phyloP scores from a whole-genome alignment of 208 protist genomes.

The Wallacemonas sp. region DNA sequence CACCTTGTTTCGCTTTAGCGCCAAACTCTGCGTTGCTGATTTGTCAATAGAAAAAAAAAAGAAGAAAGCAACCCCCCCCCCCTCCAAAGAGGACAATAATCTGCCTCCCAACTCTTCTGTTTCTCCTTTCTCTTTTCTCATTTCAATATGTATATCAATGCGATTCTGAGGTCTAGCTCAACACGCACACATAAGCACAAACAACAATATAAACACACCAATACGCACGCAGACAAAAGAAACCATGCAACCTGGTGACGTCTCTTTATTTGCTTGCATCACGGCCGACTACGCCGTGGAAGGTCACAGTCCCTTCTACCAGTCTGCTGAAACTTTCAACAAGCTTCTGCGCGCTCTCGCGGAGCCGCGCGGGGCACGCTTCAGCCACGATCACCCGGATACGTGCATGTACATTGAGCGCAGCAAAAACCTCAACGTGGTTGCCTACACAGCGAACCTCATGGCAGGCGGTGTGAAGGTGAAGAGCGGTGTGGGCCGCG shows the following conservation, averaged over 20 bases:
- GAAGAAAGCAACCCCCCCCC: background rate
- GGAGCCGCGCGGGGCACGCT: constrained; percentile 53
- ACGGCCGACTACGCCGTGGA: constrained; percentile 29
- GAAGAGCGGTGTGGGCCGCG: constrained; percentile 29
- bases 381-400: constrained; percentile 68
- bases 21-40: background rate
- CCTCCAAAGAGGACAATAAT: too few relatives aligned
- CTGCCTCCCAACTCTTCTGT: too few relatives aligned
- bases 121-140: too few relatives aligned
- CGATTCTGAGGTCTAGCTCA: too few relatives aligned
- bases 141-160: too few relatives aligned
- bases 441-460: constrained; percentile 70
- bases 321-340: constrained; percentile 36
- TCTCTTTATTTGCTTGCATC: constrained; percentile 25
- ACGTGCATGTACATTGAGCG: constrained; percentile 83
- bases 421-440: constrained; percentile 78
- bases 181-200: background rate
- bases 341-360: constrained; percentile 33
- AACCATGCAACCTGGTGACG: constrained; percentile 10
- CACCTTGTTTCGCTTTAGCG: background rate
- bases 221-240: background rate
- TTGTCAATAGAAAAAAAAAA: background rate
- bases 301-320: constrained; percentile 24
- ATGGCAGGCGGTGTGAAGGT: constrained; percentile 16
- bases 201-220: background rate